Base-by-base conservation (phyloP, 2,329 filamentous ascomycete genomes). In the Mycogone perniciosa region DNA sequence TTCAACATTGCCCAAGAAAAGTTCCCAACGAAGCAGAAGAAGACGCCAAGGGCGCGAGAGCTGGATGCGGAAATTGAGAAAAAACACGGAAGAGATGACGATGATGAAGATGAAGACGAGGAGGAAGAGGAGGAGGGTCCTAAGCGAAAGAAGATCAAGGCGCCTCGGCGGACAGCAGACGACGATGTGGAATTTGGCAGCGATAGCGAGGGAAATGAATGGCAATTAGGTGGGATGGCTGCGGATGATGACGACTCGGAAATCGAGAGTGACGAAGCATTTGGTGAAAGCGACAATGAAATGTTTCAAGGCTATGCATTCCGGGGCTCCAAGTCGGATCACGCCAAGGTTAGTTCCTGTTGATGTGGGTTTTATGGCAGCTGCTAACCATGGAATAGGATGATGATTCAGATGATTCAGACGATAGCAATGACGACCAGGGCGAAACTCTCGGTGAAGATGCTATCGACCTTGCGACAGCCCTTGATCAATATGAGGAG, bases 271-370 rank as follows among this genome's bases (percentile, higher is more conserved):
- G 81, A 84, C 64, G 89, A 95, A 61, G 91, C 92, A 2, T 89
- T 96, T 74, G 88, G 89, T 4, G 85, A 88, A 57, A 93, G 88
- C 60, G 91, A 96, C 62, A 85, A 93, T 62, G 91, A 95, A 64
- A 80, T 78, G 56, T 95, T 95, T 57, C 82, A 89, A 56, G 88
- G 83, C 8, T 95, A 85, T 60, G 62, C 74, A 0, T 82, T 83
- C 54, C 61, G 76, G 1, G 77, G 76, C 8, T 76, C 72, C 60
- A 70, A 68, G 44, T 56, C 67, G 2, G 68, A 66, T 48, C 64
- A 66, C 39, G 52, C 49, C 45, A 63, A 66, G 53, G 60, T 68
- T 47, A 41, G 57, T 46, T 11, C 26, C 38, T 31, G 5, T 39
- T 27, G 9, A 33, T 42, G 13, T 9, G 6, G 13, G 31, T n/a